phyloP scores from a whole-genome alignment of 805 yeast species.

The Schizosaccharomyces japonicus region DNA sequence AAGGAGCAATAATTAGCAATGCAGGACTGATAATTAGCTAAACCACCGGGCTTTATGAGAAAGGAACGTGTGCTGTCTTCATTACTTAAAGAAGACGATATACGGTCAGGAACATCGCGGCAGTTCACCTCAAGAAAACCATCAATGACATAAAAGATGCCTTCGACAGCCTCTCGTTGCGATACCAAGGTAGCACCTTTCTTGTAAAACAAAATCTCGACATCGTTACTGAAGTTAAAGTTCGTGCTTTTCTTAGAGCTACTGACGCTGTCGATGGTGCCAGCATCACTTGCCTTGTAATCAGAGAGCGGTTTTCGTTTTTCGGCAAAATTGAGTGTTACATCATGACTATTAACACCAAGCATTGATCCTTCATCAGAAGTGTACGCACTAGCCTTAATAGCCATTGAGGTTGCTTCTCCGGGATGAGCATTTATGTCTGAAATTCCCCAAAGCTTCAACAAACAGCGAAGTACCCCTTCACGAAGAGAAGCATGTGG shows the following conservation, averaged over 20 bases:
- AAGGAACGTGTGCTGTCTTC: conserved; percentile 18
- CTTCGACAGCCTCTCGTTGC: conserved; percentile 44
- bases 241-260: not conserved
- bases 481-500: not conserved
- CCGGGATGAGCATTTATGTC: not conserved
- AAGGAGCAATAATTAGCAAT: conserved; percentile 59
- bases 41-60: conserved; percentile 47
- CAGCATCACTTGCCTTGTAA: not conserved
- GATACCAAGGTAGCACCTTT: conserved; percentile 35
- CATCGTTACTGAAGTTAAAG: conserved; percentile 24
- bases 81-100: conserved; percentile 4
- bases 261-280: not conserved
- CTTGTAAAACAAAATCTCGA: conserved; percentile 31
- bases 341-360: too few relatives aligned
- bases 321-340: too few relatives aligned
- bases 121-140: conserved; percentile 49
- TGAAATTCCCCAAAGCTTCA: not conserved
- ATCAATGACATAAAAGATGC: conserved; percentile 55
- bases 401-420: not conserved
- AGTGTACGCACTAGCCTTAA: not conserved
- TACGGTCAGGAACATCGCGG: conserved; percentile 11
- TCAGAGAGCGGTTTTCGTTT: not conserved
- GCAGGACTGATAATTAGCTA: conserved; percentile 72
- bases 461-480: not conserved
- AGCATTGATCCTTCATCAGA: not conserved